Evolutionary conservation across 2,329 filamentous ascomycete genomes (phyloP).

Genomic region (Exophiala phaeomuriformis): DNA sequence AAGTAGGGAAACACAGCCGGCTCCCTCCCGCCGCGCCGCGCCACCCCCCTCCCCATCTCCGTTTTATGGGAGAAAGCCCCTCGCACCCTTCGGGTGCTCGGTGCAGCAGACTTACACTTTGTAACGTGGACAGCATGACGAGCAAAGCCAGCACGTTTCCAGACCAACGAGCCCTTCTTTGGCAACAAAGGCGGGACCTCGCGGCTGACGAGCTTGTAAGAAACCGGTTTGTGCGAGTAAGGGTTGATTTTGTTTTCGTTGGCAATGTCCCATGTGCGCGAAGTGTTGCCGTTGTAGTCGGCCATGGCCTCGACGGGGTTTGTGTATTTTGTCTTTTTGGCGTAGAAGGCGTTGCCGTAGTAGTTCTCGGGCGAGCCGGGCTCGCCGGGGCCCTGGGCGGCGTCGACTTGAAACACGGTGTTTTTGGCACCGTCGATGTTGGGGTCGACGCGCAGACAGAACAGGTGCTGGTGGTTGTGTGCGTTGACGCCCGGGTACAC

Average conservation of each 20-base stretch:
- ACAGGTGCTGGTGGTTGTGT: constrained; percentile 93
- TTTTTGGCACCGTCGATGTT: constrained; percentile 82
- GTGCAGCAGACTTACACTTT: constrained; percentile 56
- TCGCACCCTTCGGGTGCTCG: constrained; percentile 8
- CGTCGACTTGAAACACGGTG: constrained; percentile 77
- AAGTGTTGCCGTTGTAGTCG: constrained; percentile 73
- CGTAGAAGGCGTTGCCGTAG: constrained; percentile 86
- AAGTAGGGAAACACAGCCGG: too few relatives aligned
- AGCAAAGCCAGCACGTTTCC: constrained; percentile 84
- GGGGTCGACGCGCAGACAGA: constrained; percentile 80
- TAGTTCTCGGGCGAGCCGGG: constrained; percentile 75
- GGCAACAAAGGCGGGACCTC: constrained; percentile 74
- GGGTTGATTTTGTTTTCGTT: constrained; percentile 80
- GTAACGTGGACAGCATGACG: constrained; percentile 83
- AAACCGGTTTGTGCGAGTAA: constrained; percentile 74
- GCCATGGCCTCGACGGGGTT: constrained; percentile 63
- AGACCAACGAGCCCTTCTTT: constrained; percentile 72
- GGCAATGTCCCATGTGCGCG: constrained; percentile 81
- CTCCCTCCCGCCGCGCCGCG: too few relatives aligned
- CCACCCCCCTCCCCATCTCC: too few relatives aligned
- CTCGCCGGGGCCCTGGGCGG: constrained; percentile 60
- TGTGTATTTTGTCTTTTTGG: constrained; percentile 70
- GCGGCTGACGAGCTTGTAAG: constrained; percentile 82
- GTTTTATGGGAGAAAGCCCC: too few relatives aligned
- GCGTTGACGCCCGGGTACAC: constrained; percentile 88